Conservation (phyloP, 192 early-diverging fungal species). For the Backusella westeae region DNA sequence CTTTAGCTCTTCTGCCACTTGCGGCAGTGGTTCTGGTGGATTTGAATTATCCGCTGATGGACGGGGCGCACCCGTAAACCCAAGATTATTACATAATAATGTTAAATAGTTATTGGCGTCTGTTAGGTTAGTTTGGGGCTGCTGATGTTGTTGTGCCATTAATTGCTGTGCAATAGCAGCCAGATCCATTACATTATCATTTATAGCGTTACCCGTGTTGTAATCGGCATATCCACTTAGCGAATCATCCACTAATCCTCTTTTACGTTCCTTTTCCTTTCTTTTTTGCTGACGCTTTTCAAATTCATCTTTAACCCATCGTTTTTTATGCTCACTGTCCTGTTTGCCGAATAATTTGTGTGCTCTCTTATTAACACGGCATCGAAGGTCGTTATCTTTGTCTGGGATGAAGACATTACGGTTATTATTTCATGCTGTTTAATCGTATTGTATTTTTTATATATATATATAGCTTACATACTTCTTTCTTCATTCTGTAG, state of each 20-base stretch:
- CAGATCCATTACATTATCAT: background rate
- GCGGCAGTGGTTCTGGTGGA: too few species aligned
- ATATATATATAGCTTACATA: slow-evolving; percentile 35
- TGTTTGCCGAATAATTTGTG: slow-evolving; percentile 57
- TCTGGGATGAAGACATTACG: slow-evolving; percentile 23
- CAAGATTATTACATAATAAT: slow-evolving; percentile 18
- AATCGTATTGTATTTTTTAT: background rate
- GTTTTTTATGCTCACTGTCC: slow-evolving; percentile 49
- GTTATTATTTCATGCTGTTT: background rate
- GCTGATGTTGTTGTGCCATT: background rate
- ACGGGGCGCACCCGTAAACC: background rate
- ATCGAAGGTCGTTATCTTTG: slow-evolving; percentile 72
- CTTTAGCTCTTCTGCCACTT: background rate
- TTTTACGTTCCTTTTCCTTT: slow-evolving; percentile 54
- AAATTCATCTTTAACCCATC: slow-evolving; percentile 69
- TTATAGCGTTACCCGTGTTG: background rate
- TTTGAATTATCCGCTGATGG: background rate
- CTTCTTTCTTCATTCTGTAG: slow-evolving; percentile 50
- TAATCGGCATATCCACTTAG: background rate
- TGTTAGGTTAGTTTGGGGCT: background rate
- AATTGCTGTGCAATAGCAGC: background rate
- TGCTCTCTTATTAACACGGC: slow-evolving; percentile 69
- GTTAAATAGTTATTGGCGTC: slow-evolving; percentile 15
- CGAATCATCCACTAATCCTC: slow-evolving; percentile 15
- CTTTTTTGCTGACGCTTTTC: slow-evolving; percentile 58